Conservation (phyloP, 192 early-diverging fungal genomes). For the Coemansia sp. region DNA sequence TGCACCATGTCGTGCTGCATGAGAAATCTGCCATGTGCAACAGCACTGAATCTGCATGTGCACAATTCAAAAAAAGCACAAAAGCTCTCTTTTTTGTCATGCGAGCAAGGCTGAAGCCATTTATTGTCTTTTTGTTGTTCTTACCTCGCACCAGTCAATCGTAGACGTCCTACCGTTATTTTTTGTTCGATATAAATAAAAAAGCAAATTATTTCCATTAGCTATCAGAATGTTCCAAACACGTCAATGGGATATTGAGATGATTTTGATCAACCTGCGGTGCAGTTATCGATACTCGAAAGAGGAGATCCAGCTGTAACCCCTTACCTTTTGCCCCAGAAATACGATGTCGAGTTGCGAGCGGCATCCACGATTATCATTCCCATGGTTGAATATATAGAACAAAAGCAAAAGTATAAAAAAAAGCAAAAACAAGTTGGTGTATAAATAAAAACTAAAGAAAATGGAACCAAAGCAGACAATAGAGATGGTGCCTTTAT, state of each 20-base stretch:
- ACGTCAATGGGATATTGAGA: no score
- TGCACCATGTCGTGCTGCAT: no score
- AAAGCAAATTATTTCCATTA: background rate
- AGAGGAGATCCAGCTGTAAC: background rate
- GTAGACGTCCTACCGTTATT: slow-evolving; percentile 58
- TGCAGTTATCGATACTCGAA: background rate
- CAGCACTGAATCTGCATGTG: no score
- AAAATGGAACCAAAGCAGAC: no score
- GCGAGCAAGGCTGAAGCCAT: background rate
- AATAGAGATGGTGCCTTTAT: no score
- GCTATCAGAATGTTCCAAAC: no score
- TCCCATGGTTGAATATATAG: slow-evolving; percentile 28
- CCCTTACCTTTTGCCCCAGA: slow-evolving; percentile 54
- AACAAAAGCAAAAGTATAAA: background rate
- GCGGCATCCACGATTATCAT: slow-evolving; percentile 46
- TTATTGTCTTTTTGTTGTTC: background rate
- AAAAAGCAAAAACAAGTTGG: background rate
- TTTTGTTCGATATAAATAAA: background rate
- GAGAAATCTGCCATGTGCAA: no score
- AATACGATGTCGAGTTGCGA: slow-evolving; percentile 36
- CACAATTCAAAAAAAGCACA: no score
- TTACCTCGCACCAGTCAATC: slow-evolving; percentile 77
- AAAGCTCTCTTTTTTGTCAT: no score
- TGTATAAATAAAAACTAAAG: background rate
- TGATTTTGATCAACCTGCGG: background rate